Evolutionary conservation across 306 rosid species (phyloP), one percentile per base, ranked within the genome.

Genomic region (Bauhinia variegata): DNA sequence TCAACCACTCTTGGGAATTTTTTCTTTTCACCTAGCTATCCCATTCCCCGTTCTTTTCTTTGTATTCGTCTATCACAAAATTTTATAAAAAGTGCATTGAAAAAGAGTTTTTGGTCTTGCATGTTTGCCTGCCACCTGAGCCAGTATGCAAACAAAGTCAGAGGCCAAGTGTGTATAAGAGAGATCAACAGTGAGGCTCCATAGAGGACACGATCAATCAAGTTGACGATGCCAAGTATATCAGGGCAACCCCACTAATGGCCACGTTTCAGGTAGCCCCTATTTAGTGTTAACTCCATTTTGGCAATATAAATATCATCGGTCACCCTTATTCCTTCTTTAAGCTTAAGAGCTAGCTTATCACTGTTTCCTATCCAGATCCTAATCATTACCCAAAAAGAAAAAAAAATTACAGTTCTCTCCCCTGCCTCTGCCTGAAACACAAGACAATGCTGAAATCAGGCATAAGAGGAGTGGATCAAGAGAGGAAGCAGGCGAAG

Each of bases 241-340:
- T 75, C 87, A 78, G 4, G 23, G 1, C 60, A 13, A 13, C 43
- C 78, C 62, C 79, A 55, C 67, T 58, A 6, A 28, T 33, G 44
- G 89, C 93, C 98, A 92, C 96, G 93, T 87, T 78, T 84, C 91
- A 84, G 63, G 60, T 42, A 47, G 9, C 67, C 51, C 38, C 43
- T 16, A 11, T 54, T 23, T 34, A 33, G 49, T 6, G 36, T 55
- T 60, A 12, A 65, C 48, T 14, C 53, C 3, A 23, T 23, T 23
- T 23, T 19, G 11, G 32, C 34, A 43, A 8, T 75, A 88, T 85
- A 76, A 80, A 77, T 77, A 67, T 7, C 44, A 33, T 10, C 44
- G 8, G 3, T 68, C 38, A 52, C 58, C 11, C 41, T 41, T 41
- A 23, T 63, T 15, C n/a, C 5, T 8, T 55, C 32, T 66, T 30